A percentile compares a stretch with the other conserved stretches of the same genome.
Evolutionary conservation across 805 yeast species (phyloP).

Genomic region (Debaryomyces maramus): DNA sequence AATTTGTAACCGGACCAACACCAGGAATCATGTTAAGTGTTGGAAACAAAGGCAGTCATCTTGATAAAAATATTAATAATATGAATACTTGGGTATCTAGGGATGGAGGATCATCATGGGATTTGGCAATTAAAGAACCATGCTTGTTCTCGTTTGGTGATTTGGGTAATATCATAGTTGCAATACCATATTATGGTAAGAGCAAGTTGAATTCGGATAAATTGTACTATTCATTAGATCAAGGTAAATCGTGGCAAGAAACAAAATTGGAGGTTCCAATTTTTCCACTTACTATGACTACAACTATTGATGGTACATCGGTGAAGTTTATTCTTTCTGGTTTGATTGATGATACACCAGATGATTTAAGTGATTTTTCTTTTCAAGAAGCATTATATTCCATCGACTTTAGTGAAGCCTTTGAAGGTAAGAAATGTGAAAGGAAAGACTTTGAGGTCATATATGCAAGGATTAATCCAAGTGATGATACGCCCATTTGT

Average conservation of each 20-base stretch:
- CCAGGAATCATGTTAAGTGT: slow-evolving; percentile 47
- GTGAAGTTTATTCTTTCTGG: slow-evolving; percentile 56
- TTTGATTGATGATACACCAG: slow-evolving; percentile 15
- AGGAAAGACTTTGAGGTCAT: slow-evolving; percentile 65
- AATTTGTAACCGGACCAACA: slow-evolving; percentile 49
- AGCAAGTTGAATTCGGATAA: slow-evolving; percentile 30
- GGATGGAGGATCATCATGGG: slow-evolving; percentile 81
- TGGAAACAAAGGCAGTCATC: slow-evolving; percentile 31
- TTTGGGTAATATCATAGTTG: slow-evolving; percentile 70
- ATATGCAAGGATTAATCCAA: slow-evolving; percentile 47
- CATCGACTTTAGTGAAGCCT: slow-evolving; percentile 60
- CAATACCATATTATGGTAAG: slow-evolving; percentile 44
- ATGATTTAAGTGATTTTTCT: slow-evolving; percentile 8
- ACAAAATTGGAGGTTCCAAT: slow-evolving; percentile 47
- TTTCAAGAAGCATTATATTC: slow-evolving; percentile 27
- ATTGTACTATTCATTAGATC: slow-evolving; percentile 63
- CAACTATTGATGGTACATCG: slow-evolving; percentile 73
- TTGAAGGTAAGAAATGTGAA: slow-evolving; percentile 45
- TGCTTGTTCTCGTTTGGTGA: slow-evolving; percentile 67
- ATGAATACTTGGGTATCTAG: slow-evolving; percentile 60
- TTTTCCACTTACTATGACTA: slow-evolving; percentile 44
- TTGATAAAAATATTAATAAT: slow-evolving; percentile 11
- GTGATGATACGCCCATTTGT: slow-evolving; percentile 46
- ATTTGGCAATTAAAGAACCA: slow-evolving; percentile 51
- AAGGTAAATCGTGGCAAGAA: slow-evolving; percentile 66